Evolutionary conservation across 106 monocot genomes (phyloP).

Genomic region (Allium sativum): DNA sequence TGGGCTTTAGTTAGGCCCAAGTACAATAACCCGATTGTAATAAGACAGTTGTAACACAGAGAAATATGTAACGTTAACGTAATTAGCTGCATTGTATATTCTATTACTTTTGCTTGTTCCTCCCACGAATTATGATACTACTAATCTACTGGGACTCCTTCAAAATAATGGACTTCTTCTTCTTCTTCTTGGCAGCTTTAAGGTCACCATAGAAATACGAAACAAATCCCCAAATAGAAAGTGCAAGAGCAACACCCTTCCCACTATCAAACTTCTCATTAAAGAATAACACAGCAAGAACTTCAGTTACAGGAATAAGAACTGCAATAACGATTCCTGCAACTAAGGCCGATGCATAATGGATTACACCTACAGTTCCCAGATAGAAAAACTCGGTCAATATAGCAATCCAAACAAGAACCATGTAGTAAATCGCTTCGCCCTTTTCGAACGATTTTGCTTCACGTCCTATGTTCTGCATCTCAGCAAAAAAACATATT

Average conservation of each 20-base stretch:
- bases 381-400: conserved; percentile 52
- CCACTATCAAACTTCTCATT: conserved; percentile 32
- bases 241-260: conserved; percentile 43
- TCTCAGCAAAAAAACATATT: neutral
- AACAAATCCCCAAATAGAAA: conserved; percentile 47
- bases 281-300: conserved; percentile 38
- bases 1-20: too few relatives aligned
- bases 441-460: conserved; percentile 39
- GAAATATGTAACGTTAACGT: too few relatives aligned
- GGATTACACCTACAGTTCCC: conserved; percentile 49
- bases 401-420: conserved; percentile 26
- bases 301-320: conserved; percentile 46
- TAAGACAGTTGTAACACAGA: too few relatives aligned
- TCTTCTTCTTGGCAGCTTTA: conserved; percentile 12
- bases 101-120: too few relatives aligned
- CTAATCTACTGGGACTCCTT: too few relatives aligned
- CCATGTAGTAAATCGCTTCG: conserved; percentile 43
- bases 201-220: conserved; percentile 56
- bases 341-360: conserved; percentile 47
- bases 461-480: conserved; percentile 48
- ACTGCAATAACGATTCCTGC: conserved; percentile 49
- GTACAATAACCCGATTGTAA: too few relatives aligned
- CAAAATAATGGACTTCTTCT: neutral
- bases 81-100: too few relatives aligned
- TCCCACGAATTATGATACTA: too few relatives aligned